Conservation (phyloP, 1,284 basidiomycete species). For the Apiotrichum laibachii region DNA sequence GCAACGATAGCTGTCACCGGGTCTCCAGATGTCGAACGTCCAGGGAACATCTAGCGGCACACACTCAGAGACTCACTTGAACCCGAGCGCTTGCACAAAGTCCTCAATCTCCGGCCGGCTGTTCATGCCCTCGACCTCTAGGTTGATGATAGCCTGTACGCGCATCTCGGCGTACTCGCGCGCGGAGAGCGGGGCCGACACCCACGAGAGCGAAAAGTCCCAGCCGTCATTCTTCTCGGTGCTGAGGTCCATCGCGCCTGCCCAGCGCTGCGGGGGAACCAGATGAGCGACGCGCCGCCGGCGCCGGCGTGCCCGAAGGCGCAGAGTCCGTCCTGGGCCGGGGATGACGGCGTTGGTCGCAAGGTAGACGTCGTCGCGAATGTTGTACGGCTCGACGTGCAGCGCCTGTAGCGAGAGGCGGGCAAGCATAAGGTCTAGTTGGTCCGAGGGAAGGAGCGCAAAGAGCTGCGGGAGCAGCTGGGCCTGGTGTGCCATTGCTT, state of each 20-base stretch:
- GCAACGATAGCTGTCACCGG: neutral
- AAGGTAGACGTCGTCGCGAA: constrained; percentile 35
- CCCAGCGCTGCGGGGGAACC: neutral
- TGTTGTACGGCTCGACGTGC: constrained; percentile 27
- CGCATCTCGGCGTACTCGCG: constrained; percentile 40
- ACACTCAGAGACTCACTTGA: constrained; percentile 31
- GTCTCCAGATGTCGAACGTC: no score
- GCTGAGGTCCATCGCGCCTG: neutral
- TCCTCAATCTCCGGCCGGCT: constrained; percentile 31
- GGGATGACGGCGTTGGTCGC: constrained; percentile 34
- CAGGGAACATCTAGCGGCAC: neutral
- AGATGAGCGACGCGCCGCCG: neutral
- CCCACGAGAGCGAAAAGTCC: constrained; percentile 32
- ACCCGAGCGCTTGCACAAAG: constrained; percentile 37
- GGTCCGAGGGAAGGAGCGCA: constrained; percentile 32
- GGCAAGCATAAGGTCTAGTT: constrained; percentile 27
- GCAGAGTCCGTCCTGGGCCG: constrained; percentile 30
- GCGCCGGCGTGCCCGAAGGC: constrained; percentile 16
- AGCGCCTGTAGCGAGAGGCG: constrained; percentile 36
- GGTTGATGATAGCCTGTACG: constrained; percentile 33
- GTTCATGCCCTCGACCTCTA: constrained; percentile 32
- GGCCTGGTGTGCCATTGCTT: constrained; percentile 19
- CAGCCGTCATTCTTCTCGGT: constrained; percentile 10
- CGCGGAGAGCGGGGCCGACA: constrained; percentile 31
- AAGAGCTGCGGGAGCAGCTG: constrained; percentile 38